A percentile compares a stretch with the other conserved stretches of the same genome.
These are phyloP conservation scores for Selenicereus undatus DNA, from an alignment of 148 eudicot genomes.

Conservation along the genomic window DNA sequence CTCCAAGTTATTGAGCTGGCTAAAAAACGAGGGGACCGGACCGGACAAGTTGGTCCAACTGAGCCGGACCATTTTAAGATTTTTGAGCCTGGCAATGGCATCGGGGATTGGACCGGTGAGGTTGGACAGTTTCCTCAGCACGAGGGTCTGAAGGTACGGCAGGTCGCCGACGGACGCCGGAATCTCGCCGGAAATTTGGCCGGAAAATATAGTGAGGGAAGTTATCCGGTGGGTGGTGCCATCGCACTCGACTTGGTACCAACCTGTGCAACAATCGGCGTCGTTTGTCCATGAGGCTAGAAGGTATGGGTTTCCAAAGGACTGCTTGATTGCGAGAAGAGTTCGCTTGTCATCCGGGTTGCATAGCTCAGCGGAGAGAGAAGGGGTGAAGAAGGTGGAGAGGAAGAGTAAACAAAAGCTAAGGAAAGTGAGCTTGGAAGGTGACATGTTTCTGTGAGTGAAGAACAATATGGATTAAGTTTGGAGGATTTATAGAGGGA, in stretches of 20 bases:
- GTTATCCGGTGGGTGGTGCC: constrained; percentile 29
- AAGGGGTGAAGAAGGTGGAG: constrained; percentile 13
- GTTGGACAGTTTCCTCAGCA: constrained; percentile 30
- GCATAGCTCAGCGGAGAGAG: constrained; percentile 29
- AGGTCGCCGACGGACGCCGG: constrained; percentile 37
- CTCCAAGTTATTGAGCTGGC: constrained; percentile 1
- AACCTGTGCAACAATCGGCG: constrained; percentile 40
- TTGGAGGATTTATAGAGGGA: neutral
- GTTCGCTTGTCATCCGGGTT: constrained; percentile 37
- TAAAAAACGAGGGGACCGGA: constrained; percentile 25
- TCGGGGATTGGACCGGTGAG: constrained; percentile 44
- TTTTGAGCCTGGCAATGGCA: constrained; percentile 35
- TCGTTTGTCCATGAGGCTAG: constrained; percentile 38
- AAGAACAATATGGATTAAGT: neutral
- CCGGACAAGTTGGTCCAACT: constrained; percentile 39
- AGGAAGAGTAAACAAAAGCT: constrained; percentile 10
- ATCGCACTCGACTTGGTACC: constrained; percentile 40
- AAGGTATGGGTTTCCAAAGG: constrained; percentile 17
- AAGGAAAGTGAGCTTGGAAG: neutral
- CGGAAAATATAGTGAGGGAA: constrained; percentile 25
- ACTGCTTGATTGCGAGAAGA: constrained; percentile 33
- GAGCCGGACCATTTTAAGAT: constrained; percentile 27
- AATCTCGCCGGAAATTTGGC: constrained; percentile 27
- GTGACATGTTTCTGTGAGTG: neutral
- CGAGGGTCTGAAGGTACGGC: constrained; percentile 33